A percentile compares a stretch with the other conserved stretches of the same genome.
Conservation (phyloP, 2,329 filamentous ascomycete genomes). For the Nannizziopsis arthrosporioides region DNA sequence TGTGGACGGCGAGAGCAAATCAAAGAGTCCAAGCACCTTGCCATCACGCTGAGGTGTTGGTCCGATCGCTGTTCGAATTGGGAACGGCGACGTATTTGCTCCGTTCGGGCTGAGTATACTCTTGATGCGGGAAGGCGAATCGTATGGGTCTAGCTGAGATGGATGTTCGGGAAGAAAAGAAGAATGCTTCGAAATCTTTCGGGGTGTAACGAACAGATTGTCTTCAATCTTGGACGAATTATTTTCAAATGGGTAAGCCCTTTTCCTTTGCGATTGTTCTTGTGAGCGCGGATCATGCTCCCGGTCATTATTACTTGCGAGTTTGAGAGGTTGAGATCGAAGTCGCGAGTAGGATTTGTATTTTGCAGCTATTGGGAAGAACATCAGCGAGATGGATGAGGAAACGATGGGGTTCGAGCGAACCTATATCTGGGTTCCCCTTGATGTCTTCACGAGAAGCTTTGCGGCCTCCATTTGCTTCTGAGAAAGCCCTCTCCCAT, state of each 20-base stretch:
- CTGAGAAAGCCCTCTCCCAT: constrained; percentile 38
- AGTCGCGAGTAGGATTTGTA: constrained; percentile 39
- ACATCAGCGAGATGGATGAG: background rate
- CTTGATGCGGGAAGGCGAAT: constrained; percentile 32
- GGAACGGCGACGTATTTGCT: constrained; percentile 21
- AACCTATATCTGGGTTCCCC: constrained; percentile 34
- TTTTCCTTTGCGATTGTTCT: constrained; percentile 20
- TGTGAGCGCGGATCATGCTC: constrained; percentile 22
- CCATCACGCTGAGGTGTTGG: constrained; percentile 41
- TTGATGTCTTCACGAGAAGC: constrained; percentile 39
- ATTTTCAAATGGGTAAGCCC: constrained; percentile 16
- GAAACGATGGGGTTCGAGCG: background rate
- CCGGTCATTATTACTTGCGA: constrained; percentile 2
- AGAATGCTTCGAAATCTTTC: constrained; percentile 24
- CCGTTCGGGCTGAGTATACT: constrained; percentile 17
- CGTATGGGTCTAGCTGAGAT: constrained; percentile 34
- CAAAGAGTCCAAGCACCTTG: constrained; percentile 38
- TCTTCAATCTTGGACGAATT: constrained; percentile 9
- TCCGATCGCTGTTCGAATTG: constrained; percentile 33
- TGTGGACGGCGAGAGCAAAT: constrained; percentile 35
- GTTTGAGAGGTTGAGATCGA: constrained; percentile 21
- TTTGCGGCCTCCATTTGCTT: constrained; percentile 34
- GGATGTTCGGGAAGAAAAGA: constrained; percentile 26
- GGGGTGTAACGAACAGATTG: constrained; percentile 23
- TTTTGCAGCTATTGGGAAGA: constrained; percentile 33